Evolutionary conservation across 2,329 filamentous ascomycete species (phyloP), one percentile per base, ranked within the genome.

Genomic region (Fusarium udum): DNA sequence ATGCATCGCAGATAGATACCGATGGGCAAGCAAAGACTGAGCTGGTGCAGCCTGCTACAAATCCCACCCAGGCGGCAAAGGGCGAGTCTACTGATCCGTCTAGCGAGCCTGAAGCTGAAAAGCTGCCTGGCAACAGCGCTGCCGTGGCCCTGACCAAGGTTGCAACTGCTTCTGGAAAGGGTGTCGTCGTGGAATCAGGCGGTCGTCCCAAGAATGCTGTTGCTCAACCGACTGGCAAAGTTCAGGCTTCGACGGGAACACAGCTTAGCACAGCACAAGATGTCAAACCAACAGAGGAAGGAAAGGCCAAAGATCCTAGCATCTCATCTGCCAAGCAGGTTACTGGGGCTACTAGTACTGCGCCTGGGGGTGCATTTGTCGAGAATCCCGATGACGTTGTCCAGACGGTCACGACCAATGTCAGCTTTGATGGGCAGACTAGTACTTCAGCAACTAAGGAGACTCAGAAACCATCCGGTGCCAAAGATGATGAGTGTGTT

Each of bases 311-410:
- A 20, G 12, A 39, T 7, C 4, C 31, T 16, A 34, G 11, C 15
- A 26, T 34, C 22, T 36, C n/a, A 24, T 31, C 45, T 37, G 32
- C 13, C 12, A 22, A 26, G 16, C 28, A 61, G 11, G 39, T 6
- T 34, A 12, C 51, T 20, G 52, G 20, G 39, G 32, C 55, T 13
- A 22, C 51, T 9, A 73, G 49, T 49, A 43, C 39, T 46, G 13
- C 69, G 4, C 69, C 58, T 4, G 69, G 72, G 37, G 72, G 58
- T 15, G 69, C 43, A 45, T 74, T 74, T 39, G 57, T 66, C 18
- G 68, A 74, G 40, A n/a, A 43, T 20, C 37, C 68, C 22, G 60
- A 28, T 37, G 31, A 34, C 20, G 18, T 39, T 42, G 12, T 55
- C 36, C 59, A 42, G 28, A 46, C 39, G 13, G 24, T 37, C 22